phyloP scores from a whole-genome alignment of 176 grass and related monocot genomes.

The Rhipidocladum racemiflorum region DNA sequence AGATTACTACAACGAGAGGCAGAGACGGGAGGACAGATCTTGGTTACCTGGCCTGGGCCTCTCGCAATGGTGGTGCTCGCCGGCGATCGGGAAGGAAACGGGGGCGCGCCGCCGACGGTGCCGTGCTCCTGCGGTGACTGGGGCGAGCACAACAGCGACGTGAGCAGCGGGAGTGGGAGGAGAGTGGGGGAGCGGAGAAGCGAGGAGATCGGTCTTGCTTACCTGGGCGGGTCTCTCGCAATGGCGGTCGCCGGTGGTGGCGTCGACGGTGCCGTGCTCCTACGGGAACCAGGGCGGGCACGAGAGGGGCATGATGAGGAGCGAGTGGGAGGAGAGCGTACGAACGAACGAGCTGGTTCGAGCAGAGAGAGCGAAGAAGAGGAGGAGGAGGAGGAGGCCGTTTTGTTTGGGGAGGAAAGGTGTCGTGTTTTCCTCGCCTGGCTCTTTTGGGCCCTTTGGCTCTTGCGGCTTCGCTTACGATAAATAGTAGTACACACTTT shows the following conservation, averaged over 20 bases:
- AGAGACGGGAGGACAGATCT: neutral
- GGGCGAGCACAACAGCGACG: constrained; percentile 36
- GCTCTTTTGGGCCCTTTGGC: neutral
- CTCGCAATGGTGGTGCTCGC: neutral
- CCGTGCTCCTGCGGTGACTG: neutral
- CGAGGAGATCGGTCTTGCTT: neutral
- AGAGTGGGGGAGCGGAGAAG: neutral
- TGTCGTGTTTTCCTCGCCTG: neutral
- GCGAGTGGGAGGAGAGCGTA: neutral
- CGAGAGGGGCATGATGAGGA: neutral
- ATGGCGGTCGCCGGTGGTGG: neutral
- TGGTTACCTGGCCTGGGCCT: neutral
- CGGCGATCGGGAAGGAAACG: neutral
- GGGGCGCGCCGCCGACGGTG: neutral
- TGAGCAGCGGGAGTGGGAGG: constrained; percentile 9
- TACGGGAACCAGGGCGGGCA: neutral
- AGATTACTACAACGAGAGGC: neutral
- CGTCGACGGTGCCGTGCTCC: neutral
- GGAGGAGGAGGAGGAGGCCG: neutral
- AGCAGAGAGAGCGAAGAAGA: neutral
- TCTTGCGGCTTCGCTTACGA: neutral
- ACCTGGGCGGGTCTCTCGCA: neutral
- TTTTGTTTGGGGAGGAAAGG: neutral
- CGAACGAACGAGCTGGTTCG: neutral
- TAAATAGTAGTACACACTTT: neutral